Conservation (phyloP, 2,329 filamentous ascomycete genomes). For the Aspergillus calidoustus region DNA sequence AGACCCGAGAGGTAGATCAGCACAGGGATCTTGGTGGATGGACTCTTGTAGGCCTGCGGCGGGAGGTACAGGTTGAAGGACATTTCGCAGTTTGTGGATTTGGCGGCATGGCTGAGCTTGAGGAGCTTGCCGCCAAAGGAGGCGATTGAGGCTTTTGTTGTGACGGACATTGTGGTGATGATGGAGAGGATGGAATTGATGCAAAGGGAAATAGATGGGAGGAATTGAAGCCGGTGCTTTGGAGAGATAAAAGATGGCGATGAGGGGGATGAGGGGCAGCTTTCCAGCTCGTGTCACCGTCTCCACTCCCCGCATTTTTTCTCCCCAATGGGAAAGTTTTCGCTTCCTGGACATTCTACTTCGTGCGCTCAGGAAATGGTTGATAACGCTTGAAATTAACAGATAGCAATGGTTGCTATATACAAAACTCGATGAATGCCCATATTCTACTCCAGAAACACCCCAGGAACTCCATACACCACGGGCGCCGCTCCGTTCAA, state of each 20-base stretch:
- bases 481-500: slow-evolving; percentile 92
- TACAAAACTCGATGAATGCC: slow-evolving; percentile 13
- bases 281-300: slow-evolving; percentile 3
- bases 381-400: neutral
- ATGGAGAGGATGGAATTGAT: neutral
- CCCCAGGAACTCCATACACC: slow-evolving; percentile 85
- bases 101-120: slow-evolving; percentile 86
- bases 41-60: slow-evolving; percentile 61
- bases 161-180: slow-evolving; percentile 72
- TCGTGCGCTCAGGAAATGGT: neutral
- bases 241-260: neutral
- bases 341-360: slow-evolving; percentile 6
- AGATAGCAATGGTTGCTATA: neutral
- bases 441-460: slow-evolving; percentile 65
- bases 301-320: slow-evolving; percentile 19
- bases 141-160: slow-evolving; percentile 85
- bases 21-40: slow-evolving; percentile 72
- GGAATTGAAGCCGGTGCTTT: neutral
- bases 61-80: slow-evolving; percentile 91
- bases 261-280: slow-evolving; percentile 19
- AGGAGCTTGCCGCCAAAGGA: slow-evolving; percentile 93
- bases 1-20: slow-evolving; percentile 93
- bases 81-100: slow-evolving; percentile 84
- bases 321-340: slow-evolving; percentile 19
- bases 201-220: neutral